Base-by-base conservation (phyloP, 495 filamentous ascomycete species). In the Tuber brumale region DNA sequence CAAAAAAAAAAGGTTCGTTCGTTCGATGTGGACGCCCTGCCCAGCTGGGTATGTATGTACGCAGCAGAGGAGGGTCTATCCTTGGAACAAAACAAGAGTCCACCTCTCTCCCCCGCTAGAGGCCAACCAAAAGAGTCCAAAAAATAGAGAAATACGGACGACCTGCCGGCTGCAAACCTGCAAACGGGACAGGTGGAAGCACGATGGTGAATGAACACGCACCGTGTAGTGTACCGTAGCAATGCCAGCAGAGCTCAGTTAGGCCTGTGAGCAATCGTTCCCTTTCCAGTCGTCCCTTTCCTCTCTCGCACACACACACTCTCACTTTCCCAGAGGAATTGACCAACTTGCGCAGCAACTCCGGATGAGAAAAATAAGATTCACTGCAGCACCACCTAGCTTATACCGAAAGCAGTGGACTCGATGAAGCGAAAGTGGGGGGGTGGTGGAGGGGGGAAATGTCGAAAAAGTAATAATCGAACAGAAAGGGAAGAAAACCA, bases 221-320 rank as follows among this genome's bases (percentile, higher is more conserved):
- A 81, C 75, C 46, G 70, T 81, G 72, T 77, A n/a, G n/a, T n/a
- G n/a, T n/a, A n/a, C n/a, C n/a, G n/a, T n/a, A 81, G 75, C 75
- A 81, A 77, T 81, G 79, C 79, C 79, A 81, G 79, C 75, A 81
- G 72, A 81, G 79, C 76, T 81, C 72, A 77, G 78, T 70, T 72
- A 70, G 61, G 48, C 77, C 79, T 72, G 78, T 77, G 39, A 80
- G 70, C 78, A 80, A 79, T 79, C 73, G 78, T 76, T 69, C 72
- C 39, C 57, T 66, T 66, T 66, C 6, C 57, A 66, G 78, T 81
- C 75, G 74, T 80, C 70, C 39, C 41, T n/a, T 45, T 45, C 23
- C 57, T 31, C 57, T 61, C 51, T 31, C 51, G 4, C 44, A 46
- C 44, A 46, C 44, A 46, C 44, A 46, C n/a, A 31, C 46, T 57